Percentiles rank a stretch among this genome's conserved stretches.
Evolutionary conservation across 495 filamentous ascomycete genomes (phyloP).

Genomic region (Pyrenopolyporus hunteri): DNA sequence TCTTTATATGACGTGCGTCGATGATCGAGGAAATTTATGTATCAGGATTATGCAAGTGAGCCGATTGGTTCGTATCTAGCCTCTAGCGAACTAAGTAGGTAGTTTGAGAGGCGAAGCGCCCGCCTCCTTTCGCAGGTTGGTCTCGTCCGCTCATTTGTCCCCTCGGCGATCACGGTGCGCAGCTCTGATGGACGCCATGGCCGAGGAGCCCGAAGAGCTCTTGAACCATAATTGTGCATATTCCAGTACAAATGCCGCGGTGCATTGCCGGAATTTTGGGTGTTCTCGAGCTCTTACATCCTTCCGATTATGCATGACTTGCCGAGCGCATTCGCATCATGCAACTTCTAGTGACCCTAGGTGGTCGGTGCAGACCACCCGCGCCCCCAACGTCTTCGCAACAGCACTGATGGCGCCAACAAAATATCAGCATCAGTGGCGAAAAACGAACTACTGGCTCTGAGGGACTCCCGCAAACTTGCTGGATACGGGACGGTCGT

Average conservation of each 20-base stretch:
- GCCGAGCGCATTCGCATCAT: not conserved
- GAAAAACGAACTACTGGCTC: conserved; percentile 1
- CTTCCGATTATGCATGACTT: not conserved
- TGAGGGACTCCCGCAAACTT: not conserved
- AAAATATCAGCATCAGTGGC: not conserved
- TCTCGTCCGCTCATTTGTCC: conserved; percentile 19
- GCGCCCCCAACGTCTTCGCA: too few relatives aligned
- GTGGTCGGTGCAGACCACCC: not conserved
- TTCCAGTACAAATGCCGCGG: conserved; percentile 25
- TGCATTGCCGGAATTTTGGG: conserved; percentile 1
- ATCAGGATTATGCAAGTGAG: conserved; percentile 1
- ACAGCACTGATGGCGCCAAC: not conserved
- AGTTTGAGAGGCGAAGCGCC: not conserved
- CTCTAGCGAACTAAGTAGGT: not conserved
- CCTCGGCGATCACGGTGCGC: conserved; percentile 5
- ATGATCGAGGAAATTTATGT: conserved; percentile 9
- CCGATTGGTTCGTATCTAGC: conserved; percentile 15
- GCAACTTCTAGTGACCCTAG: conserved; percentile 1
- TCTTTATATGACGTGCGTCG: conserved; percentile 10
- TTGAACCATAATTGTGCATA: not conserved
- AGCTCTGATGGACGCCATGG: conserved; percentile 1
- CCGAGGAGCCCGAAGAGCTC: not conserved
- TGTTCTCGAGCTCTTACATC: not conserved
- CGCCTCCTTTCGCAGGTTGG: conserved; percentile 6
- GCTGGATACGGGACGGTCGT: not conserved